Base-by-base conservation (phyloP, 305 asterid genomes). In the Solanum hybrid region DNA sequence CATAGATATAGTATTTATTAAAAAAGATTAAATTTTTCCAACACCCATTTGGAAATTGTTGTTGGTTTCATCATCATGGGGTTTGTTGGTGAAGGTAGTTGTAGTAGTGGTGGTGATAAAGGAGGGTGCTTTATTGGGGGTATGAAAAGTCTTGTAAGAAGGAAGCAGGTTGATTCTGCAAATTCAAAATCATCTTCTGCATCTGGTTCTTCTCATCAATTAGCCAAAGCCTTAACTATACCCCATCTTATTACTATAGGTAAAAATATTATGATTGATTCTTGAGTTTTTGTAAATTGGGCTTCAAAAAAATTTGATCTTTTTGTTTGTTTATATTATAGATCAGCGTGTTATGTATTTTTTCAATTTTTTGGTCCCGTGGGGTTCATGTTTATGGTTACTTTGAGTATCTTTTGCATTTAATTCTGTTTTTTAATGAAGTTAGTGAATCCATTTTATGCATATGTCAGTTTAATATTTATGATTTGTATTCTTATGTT, bases 181-280 rank as follows among this genome's bases (percentile, higher is more conserved):
- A 94, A 92, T 89, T 88, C 96, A 20, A 91, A 87, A 79, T 73
- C 92, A 20, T 87, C 94, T 22, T 45, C 94, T 87, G 92, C 90
- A 17, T 57, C 91, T 89, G 93, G 68, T 3, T 72, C 91, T 79
- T 93, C 93, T 90, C 94, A 89, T 90, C 93, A 94, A 92, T 93
- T 97, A 93, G 98, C 99, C 36, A 97, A 94, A 93, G 96, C 98
- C 90, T 92, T 97, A 80, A 94, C 97, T 68, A 89, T 96, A 72
- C 98, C 99, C 92, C 98, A 97, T 94, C 99, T 97, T 89, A 93
- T 96, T 89, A 95, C 98, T 73, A 95, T 97, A 87, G 99, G 99
- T 96, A 89, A 33, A 79, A 4, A 20, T 34, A 13, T 31, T 31
- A 29, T 24, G 37, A 22, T 41, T 41, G 12, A 6, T 80, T 80